phyloP scores from a whole-genome alignment of 75 land plant genomes.

The Adiantum capillusveneris region DNA sequence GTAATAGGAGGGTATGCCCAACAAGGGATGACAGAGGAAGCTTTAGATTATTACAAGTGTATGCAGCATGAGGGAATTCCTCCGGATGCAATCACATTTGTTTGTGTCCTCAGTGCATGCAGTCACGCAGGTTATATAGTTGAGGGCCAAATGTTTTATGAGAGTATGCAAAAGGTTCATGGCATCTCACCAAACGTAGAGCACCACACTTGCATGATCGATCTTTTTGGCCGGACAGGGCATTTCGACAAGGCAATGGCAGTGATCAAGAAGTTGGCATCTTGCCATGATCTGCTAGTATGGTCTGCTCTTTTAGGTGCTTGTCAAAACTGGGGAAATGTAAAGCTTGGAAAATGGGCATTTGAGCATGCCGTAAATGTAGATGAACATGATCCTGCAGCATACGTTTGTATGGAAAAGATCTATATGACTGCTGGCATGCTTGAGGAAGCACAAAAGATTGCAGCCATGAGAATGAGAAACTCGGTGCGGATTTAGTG shows the following conservation, averaged over 20 bases:
- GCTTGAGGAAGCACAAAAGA: no score
- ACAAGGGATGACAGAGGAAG: no score
- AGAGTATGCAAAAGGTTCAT: slow-evolving; percentile 11
- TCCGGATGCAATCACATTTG: no score
- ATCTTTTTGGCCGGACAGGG: slow-evolving; percentile 19
- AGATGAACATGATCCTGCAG: no score
- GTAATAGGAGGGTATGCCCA: no score
- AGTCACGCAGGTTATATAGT: background rate
- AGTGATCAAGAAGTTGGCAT: slow-evolving; percentile 11
- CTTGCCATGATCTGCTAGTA: background rate
- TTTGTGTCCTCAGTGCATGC: no score
- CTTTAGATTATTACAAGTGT: no score
- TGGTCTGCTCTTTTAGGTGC: slow-evolving; percentile 12
- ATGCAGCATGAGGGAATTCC: no score
- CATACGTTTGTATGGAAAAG: no score
- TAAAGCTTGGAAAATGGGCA: slow-evolving; percentile 1
- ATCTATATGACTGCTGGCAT: no score
- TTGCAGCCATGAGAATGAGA: no score
- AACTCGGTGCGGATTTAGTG: no score
- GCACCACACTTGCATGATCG: slow-evolving; percentile 27
- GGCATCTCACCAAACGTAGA: slow-evolving; percentile 14
- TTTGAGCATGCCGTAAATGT: background rate
- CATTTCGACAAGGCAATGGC: slow-evolving; percentile 9
- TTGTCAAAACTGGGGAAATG: slow-evolving; percentile 8
- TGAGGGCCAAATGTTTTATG: slow-evolving; percentile 16